Base-by-base conservation (phyloP, 2,329 filamentous ascomycete genomes). In the Aspergillus japonicus region DNA sequence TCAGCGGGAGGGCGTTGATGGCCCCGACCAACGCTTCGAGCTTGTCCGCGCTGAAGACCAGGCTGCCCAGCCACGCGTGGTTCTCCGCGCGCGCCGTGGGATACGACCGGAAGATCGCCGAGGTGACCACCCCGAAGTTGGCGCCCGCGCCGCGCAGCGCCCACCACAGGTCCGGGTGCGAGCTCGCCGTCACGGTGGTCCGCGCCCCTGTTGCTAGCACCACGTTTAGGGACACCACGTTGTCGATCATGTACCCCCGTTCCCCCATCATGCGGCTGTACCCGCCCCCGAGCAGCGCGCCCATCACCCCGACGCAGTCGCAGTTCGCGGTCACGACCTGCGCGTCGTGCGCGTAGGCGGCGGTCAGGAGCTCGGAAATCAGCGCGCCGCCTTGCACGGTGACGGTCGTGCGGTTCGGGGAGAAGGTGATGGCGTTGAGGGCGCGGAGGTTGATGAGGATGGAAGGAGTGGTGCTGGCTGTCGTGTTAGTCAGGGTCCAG, bases 71-170 rank as follows among this genome's bases (percentile, higher is more conserved):
- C 26, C 26, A 29, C 6, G 26, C 26, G 26, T 29, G 26, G 2
- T 29, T 29, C 7, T 29, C 26, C 2, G 26, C 8, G 7, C 26
- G 26, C 8, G 26, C 7, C 6, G 26, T 29, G 2, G 26, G 26
- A 8, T 29, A 29, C 2, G 35, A 26, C 26, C 33, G 57, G 24
- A 59, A 23, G 7, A 21, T 47, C 3, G 47, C 57, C 12, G 57
- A 59, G n/a, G 57, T 59, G 47, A 56, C 52, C 5, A 59, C 56
- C 5, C 52, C 57, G 21, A 59, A 59, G 23, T 59, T 59, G 10
- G 57, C 33, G 11, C 57, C 57, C 5, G 57, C 57, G 21, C 57
- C 57, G 7, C 47, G 57, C 12, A 59, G 33, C 19, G 57, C 57
- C 57, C 57, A 59, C 21, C 44, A 59, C 47, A 59, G 57, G 23